phyloP scores from a whole-genome alignment of 208 protist genomes.

The Leptomonas seymouri region DNA sequence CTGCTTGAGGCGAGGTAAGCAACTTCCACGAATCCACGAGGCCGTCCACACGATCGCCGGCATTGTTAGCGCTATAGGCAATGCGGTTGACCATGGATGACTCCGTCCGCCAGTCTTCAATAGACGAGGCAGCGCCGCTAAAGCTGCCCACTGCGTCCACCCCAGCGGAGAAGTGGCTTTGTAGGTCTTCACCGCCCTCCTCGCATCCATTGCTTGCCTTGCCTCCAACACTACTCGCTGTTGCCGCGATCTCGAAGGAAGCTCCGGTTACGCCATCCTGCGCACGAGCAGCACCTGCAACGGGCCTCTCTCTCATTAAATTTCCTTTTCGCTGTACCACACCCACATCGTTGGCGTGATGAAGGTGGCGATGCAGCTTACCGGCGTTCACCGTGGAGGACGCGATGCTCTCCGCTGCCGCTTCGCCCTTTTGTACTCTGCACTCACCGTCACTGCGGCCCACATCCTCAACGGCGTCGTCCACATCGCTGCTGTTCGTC shows the following conservation, averaged over 20 bases:
- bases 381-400: constrained; percentile 11
- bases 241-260: no score
- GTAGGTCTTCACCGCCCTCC: constrained; percentile 19
- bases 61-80: constrained; percentile 20
- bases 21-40: constrained; percentile 38
- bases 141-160: not conserved
- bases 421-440: not conserved
- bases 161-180: not conserved
- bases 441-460: not conserved
- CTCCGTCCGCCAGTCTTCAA: constrained; percentile 13
- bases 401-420: not conserved
- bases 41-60: constrained; percentile 27
- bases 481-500: constrained; percentile 1
- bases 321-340: not conserved
- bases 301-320: not conserved
- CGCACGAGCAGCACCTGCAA: not conserved
- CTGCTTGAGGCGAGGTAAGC: constrained; percentile 26
- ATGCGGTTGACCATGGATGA: constrained; percentile 26
- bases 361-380: constrained; percentile 8
- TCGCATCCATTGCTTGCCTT: not conserved
- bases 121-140: constrained; percentile 13
- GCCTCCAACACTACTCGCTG: no score
- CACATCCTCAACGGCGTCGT: not conserved
- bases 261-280: no score
- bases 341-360: constrained; percentile 1